Base-by-base conservation (phyloP, 805 yeast species). In the Sungouiella thailandica region DNA sequence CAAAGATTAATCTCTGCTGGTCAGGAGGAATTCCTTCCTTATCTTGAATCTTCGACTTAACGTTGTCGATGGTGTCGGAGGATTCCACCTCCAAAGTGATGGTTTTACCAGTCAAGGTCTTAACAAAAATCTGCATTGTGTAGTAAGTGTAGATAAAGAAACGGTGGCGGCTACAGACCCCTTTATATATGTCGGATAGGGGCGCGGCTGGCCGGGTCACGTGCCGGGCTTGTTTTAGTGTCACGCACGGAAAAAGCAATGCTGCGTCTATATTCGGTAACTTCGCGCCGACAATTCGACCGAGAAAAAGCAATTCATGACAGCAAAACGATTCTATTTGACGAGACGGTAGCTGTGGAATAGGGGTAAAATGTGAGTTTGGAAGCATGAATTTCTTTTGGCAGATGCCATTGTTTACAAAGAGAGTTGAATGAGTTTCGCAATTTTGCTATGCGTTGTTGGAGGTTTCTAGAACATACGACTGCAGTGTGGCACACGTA, bases 71-170 rank as follows among this genome's bases (percentile, higher is more conserved):
- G 25, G 36, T 33, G 32, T 33, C 36, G 13, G 32, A 28, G 14
- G 36, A 33, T 14, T 33, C 37, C 16, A 33, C 43, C 36, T 34
- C 46, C 29, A 34, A 22, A 18, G 45, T 46, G 43, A 49, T 44
- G 35, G 52, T 46, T 42, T 40, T 44, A 46, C 55, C 52, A 43
- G 55, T 53, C 44, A 52, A 52, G 40, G 47, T 38, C 32, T 43
- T 28, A 31, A 38, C 18, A 33, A 22, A 31, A 25, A 60, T 54
- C 51, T 66, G 67, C 60, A 57, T 56, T 97, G 97, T 78, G 97
- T 85, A 18, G 14, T 37, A 35, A 12, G 31, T 26, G 20, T 16
- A 22, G 24, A 18, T 25, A 20, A 11, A 20, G 23, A 26, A 20
- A 23, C 32, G 32, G 35, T 31, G 40, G 51, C 47, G 50, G 44